Evolutionary conservation across 2,329 filamentous ascomycete species (phyloP).

Genomic region (Calonectria pseudoturangicola): DNA sequence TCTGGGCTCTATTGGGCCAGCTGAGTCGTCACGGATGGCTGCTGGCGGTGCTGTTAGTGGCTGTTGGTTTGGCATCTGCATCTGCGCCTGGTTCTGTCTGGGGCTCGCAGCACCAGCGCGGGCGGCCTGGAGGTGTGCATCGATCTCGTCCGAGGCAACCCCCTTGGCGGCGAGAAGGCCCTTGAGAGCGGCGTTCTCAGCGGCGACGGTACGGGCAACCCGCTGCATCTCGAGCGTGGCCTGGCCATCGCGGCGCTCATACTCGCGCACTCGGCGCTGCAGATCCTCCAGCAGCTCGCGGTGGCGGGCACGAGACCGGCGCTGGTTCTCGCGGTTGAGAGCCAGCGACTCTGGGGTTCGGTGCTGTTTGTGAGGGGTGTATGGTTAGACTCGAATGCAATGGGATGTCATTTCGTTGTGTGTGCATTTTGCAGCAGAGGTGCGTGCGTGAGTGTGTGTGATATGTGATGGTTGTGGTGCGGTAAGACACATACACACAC

Average conservation of each 20-base stretch:
- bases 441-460: not conserved
- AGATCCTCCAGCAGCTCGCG: conserved; percentile 66
- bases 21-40: not conserved
- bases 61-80: conserved; percentile 2
- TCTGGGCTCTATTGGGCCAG: conserved; percentile 10
- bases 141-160: conserved; percentile 45
- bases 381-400: conserved; percentile 1
- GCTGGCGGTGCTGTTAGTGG: not conserved
- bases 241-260: conserved; percentile 63
- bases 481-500: conserved; percentile 10
- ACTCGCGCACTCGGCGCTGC: conserved; percentile 63
- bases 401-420: not conserved
- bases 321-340: conserved; percentile 66
- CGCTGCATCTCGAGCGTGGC: conserved; percentile 69
- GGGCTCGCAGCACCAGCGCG: not conserved
- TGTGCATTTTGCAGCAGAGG: not conserved
- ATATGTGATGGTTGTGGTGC: not conserved
- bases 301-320: conserved; percentile 66
- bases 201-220: conserved; percentile 65
- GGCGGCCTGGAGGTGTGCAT: conserved; percentile 46
- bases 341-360: conserved; percentile 54
- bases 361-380: conserved; percentile 29
- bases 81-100: not conserved
- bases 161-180: conserved; percentile 50
- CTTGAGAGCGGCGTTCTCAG: conserved; percentile 64